Evolutionary conservation across 371 early-diverging fungal genomes (phyloP), one percentile per base, ranked within the genome.

Genomic region (Mucor irregularis): DNA sequence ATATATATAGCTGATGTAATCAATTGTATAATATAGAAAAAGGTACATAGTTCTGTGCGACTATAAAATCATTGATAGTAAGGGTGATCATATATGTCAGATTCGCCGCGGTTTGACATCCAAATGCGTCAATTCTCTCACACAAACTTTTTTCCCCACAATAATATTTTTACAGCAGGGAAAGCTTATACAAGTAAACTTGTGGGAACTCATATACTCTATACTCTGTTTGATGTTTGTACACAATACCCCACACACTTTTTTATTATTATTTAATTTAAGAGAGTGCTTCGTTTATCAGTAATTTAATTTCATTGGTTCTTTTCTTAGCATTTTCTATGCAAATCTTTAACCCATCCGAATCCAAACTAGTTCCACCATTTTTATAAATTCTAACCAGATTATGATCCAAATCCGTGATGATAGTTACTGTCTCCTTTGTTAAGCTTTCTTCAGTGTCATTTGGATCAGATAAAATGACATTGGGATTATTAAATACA

Each of bases 381-480:
- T 71, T 73, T 53, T 86, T 86, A 54, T 80, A 76, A 9, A 83
- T 62, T 39, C 61, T 71, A 40, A 75, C 76, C 24, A 86, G 21
- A 19, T 73, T 58, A 10, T 82, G 84, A 0, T 64, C 45, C 28
- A 83, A 82, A 59, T 90, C 90, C 43, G 87, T 57, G 1, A 88
- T 77, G 2, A 90, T 62, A 0, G 89, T 84, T 8, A 90, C 58
- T 29, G 61, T 59, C 25, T 86, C 82, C 24, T 78, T 74, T 25
- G 82, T 59, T 11, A 90, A 70, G 1, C 69, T 54, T 61, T 89
- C 90, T 65, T 93, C 93, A 13, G 87, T 82, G 28, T 83, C 80
- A 44, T 87, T 88, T 9, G 92, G 91, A 63, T 93, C 92, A 2
- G 88, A 85, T 37, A 93, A 62, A 9, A 88, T 44, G 1, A 71